Evolutionary conservation across 164 flowering plant genomes (phyloP).

Genomic region (Buxus sempervirens): DNA sequence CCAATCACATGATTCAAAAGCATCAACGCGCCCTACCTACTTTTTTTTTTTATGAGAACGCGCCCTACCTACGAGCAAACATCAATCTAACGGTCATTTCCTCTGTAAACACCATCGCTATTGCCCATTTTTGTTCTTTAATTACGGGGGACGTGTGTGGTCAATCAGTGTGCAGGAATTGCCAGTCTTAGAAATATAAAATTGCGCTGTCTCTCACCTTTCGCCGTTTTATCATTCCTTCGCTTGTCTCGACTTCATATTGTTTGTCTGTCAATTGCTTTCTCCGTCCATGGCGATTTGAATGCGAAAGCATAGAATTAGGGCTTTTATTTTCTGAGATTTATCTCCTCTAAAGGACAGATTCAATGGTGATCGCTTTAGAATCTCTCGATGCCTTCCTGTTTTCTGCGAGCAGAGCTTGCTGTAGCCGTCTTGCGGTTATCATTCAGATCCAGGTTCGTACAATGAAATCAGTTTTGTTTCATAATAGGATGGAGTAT

Average conservation of each 20-base stretch:
- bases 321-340: neutral
- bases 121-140: neutral
- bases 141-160: neutral
- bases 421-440: slow-evolving; percentile 55
- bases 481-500: neutral
- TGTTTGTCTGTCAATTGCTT: neutral
- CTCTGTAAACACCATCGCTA: slow-evolving; percentile 7
- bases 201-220: slow-evolving; percentile 32
- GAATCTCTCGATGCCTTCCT: slow-evolving; percentile 52
- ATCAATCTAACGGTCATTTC: slow-evolving; percentile 28
- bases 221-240: slow-evolving; percentile 9
- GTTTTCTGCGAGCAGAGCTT: slow-evolving; percentile 61
- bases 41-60: too few species aligned
- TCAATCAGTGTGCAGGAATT: slow-evolving; percentile 2
- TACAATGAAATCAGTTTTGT: neutral
- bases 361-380: slow-evolving; percentile 35
- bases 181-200: slow-evolving; percentile 22
- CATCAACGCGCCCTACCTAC: too few species aligned
- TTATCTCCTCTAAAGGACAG: neutral
- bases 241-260: slow-evolving; percentile 6
- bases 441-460: slow-evolving; percentile 94
- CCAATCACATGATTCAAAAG: neutral
- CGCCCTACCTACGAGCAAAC: too few species aligned
- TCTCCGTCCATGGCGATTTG: slow-evolving; percentile 25
- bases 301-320: slow-evolving; percentile 8